A percentile compares a stretch with the other conserved stretches of the same genome.
Conservation (phyloP, 768 basidiomycete genomes). For the Mycena kentingensis region DNA sequence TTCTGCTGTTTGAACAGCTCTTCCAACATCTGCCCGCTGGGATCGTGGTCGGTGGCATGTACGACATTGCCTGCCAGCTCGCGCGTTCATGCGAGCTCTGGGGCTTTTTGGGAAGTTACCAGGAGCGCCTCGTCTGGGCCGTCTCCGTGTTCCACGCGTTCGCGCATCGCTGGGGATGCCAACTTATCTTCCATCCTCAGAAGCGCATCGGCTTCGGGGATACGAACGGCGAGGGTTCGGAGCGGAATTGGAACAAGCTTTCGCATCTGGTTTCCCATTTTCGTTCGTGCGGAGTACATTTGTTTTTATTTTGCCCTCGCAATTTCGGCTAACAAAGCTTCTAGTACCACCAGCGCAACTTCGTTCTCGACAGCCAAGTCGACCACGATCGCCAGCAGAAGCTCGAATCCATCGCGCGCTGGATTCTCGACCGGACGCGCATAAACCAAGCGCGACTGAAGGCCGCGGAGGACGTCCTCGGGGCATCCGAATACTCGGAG, state of each 20-base stretch:
- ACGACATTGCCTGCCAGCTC: slow-evolving; percentile 35
- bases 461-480: slow-evolving; percentile 22
- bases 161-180: slow-evolving; percentile 41
- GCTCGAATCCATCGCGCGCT: slow-evolving; percentile 32
- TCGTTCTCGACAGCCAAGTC: slow-evolving; percentile 29
- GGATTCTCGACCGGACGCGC: slow-evolving; percentile 28
- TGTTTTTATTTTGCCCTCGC: not conserved
- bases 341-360: slow-evolving; percentile 1
- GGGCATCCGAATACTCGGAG: too few relatives aligned
- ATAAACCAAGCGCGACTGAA: slow-evolving; percentile 13
- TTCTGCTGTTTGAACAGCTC: slow-evolving; percentile 32
- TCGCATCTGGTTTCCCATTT: slow-evolving; percentile 38
- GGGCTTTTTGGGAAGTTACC: slow-evolving; percentile 3
- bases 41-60: slow-evolving; percentile 21
- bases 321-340: not conserved
- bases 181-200: slow-evolving; percentile 35
- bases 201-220: slow-evolving; percentile 30
- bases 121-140: slow-evolving; percentile 28
- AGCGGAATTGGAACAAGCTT: slow-evolving; percentile 37
- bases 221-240: slow-evolving; percentile 37
- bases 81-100: slow-evolving; percentile 15
- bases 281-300: slow-evolving; percentile 34
- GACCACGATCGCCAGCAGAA: slow-evolving; percentile 27
- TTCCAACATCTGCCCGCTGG: slow-evolving; percentile 28
- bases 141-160: slow-evolving; percentile 43